Evolutionary conservation across 208 protist genomes (phyloP), one percentile per base, ranked within the genome.

Genomic region (Tetramitus jugosus): DNA sequence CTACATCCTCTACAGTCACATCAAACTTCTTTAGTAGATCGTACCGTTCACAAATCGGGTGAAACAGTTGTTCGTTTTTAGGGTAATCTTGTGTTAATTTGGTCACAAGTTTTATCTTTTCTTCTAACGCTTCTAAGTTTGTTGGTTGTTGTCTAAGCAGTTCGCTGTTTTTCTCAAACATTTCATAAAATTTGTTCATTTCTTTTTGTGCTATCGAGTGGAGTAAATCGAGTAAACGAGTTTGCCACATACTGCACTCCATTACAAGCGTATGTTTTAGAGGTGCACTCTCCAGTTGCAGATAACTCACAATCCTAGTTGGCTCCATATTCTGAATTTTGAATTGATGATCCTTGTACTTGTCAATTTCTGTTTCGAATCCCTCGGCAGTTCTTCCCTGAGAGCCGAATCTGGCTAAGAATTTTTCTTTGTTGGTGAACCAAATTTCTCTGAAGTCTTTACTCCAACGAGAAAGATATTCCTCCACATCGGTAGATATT

Each of bases 271-370:
- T 91, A 61, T 94, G 87, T 90, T 98, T 98, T 86, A 98, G 94
- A 75, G 90, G 91, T 43, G 88, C 89, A 86, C 93, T 97, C 85
- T 98, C 95, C 7, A 98, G 83, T 79, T 94, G 88, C 52, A 98
- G 72, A 85, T 98, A 98, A 60, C 92, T 80, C 26, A 98, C 92
- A 79, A 93, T 90, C 35, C 88, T 86, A 65, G 91, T 96, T 29
- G 93, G 90, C 81, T 98, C 95, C 81, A 97, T 92, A 79, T 95
- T 95, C 81, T 96, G 90, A 71, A 98, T 96, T 37, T 92, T 90
- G 37, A 93, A 87, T 46, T 94, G 86, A 67, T 91, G 87, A 79
- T 97, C 91, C 45, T 88, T 87, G 65, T 98, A 96, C 81, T 94
- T 88, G 62, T 94, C 87, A 88, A 98, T 98, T 85, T 97, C 96